phyloP scores from a whole-genome alignment of 2,329 filamentous ascomycete species.

The Xylariaceae sp. region DNA sequence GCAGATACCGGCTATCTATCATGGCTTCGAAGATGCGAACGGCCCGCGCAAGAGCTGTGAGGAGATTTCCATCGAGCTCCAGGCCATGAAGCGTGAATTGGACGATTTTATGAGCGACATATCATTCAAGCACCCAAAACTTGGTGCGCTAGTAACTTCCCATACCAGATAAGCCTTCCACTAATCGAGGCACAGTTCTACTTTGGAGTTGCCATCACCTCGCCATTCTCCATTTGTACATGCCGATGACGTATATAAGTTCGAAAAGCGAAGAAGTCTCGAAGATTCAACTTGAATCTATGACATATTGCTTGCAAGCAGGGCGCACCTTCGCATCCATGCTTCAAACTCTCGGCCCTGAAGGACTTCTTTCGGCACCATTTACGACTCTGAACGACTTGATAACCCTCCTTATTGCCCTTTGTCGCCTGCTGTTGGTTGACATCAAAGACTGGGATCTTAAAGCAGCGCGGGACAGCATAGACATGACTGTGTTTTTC shows the following conservation, averaged over 20 bases:
- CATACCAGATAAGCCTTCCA: neutral
- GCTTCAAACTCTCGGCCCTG: slow-evolving; percentile 27
- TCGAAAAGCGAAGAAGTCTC: slow-evolving; percentile 19
- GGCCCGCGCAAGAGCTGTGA: slow-evolving; percentile 26
- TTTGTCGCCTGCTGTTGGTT: slow-evolving; percentile 27
- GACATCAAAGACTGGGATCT: slow-evolving; percentile 28
- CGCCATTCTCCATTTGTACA: slow-evolving; percentile 25
- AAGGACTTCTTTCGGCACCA: slow-evolving; percentile 22
- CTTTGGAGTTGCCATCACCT: slow-evolving; percentile 12
- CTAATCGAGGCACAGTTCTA: slow-evolving; percentile 10
- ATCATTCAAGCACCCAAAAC: slow-evolving; percentile 24
- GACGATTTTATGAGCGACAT: slow-evolving; percentile 31
- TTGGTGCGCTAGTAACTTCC: slow-evolving; percentile 17
- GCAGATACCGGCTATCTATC: slow-evolving; percentile 31
- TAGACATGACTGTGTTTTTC: slow-evolving; percentile 22
- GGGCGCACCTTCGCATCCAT: slow-evolving; percentile 32
- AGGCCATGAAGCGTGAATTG: slow-evolving; percentile 31
- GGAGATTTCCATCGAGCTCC: slow-evolving; percentile 32
- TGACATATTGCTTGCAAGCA: slow-evolving; percentile 34
- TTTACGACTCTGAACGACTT: slow-evolving; percentile 25
- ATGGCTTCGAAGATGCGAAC: slow-evolving; percentile 16
- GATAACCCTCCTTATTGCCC: slow-evolving; percentile 26
- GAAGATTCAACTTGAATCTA: slow-evolving; percentile 26
- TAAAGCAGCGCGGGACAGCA: slow-evolving; percentile 15
- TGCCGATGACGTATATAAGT: slow-evolving; percentile 34